phyloP scores from a whole-genome alignment of 179 eudicot species.

The Corrigiola litoralis region DNA sequence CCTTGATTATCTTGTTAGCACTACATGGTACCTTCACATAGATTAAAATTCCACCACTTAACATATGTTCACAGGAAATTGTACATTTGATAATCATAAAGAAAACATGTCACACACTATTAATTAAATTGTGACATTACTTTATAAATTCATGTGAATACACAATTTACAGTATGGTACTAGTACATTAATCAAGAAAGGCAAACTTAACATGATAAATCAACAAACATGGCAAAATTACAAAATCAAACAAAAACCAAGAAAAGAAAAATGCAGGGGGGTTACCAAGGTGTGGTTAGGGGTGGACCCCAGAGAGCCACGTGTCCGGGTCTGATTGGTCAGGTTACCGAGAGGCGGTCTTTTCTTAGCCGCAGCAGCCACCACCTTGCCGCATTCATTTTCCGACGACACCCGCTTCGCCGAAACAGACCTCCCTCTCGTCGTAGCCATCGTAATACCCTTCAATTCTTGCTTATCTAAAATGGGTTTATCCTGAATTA shows the following conservation, averaged over 20 bases:
- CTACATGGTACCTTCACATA: slow-evolving; percentile 54
- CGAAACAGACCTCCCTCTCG: not conserved
- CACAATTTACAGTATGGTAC: no score
- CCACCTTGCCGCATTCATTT: not conserved
- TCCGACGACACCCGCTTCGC: not conserved
- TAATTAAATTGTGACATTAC: not conserved
- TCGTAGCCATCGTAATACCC: not conserved
- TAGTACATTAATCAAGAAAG: not conserved
- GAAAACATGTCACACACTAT: not conserved
- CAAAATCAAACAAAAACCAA: no score
- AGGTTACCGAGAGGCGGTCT: slow-evolving; percentile 29
- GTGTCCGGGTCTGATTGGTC: slow-evolving; percentile 27
- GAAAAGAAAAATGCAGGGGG: not conserved
- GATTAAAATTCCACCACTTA: not conserved
- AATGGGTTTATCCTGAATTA: no score
- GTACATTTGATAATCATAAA: not conserved
- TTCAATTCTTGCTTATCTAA: no score
- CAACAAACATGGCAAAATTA: not conserved
- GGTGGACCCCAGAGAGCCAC: slow-evolving; percentile 11
- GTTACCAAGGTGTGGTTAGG: not conserved
- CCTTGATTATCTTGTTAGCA: slow-evolving; percentile 37
- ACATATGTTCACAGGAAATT: not conserved
- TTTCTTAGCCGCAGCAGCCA: slow-evolving; percentile 11
- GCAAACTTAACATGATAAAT: not conserved
- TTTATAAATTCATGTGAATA: no score